Conservation (phyloP, 345 rosid species). For the Eucalyptus fibrosa region DNA sequence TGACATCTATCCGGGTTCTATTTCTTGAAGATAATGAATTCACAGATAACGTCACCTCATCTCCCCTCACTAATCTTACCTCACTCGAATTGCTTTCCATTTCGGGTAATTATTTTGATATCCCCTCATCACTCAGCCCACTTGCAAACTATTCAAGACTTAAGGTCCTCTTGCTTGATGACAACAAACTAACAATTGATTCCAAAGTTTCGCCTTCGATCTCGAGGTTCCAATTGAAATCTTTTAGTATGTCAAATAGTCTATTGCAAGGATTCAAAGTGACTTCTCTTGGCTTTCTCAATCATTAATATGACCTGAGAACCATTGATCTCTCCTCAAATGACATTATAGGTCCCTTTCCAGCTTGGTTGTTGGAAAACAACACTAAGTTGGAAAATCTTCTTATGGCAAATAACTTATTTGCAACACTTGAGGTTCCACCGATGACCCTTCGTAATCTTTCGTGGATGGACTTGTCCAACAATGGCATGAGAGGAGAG, state of each 20-base stretch:
- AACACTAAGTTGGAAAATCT: background rate
- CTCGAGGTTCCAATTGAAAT: background rate
- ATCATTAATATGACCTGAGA: background rate
- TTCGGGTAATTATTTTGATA: background rate
- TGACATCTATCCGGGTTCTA: background rate
- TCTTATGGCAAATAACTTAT: no score
- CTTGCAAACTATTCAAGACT: background rate
- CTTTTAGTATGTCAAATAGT: background rate
- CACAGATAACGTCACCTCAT: background rate
- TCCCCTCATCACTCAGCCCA: background rate
- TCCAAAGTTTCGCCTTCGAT: background rate
- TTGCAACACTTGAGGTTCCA: no score
- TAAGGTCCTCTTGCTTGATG: background rate
- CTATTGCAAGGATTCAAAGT: fast-evolving
- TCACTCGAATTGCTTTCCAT: background rate
- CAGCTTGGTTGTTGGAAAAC: background rate
- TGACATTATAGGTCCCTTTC: background rate
- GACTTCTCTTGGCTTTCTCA: background rate
- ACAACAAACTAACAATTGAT: background rate
- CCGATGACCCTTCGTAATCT: no score
- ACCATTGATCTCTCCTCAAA: background rate
- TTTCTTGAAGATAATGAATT: background rate
- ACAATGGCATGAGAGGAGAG: no score
- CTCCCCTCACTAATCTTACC: background rate
- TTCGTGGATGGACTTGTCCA: fast-evolving